These are phyloP conservation scores for Discostella stelligera DNA, from an alignment of 352 stramenopile species.

Conservation along the genomic window DNA sequence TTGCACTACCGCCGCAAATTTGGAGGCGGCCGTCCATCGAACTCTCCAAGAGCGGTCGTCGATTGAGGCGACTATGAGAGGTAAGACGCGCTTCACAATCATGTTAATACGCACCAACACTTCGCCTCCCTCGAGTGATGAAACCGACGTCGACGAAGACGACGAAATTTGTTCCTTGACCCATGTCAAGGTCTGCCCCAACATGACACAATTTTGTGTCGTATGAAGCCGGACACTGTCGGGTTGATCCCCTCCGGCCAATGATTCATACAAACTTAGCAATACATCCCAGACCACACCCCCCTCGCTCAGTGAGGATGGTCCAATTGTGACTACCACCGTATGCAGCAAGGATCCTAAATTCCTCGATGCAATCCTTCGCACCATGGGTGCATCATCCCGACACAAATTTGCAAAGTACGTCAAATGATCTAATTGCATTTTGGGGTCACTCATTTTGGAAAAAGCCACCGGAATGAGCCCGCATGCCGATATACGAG, in stretches of 20 bases:
- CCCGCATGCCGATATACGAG: slow-evolving; percentile 82
- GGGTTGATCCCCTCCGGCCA: slow-evolving; percentile 74
- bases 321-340: slow-evolving; percentile 51
- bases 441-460: background rate
- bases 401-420: slow-evolving; percentile 92
- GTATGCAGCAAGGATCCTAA: slow-evolving; percentile 87
- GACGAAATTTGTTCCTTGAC: slow-evolving; percentile 19
- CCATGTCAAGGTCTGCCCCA: slow-evolving; percentile 86
- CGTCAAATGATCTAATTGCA: slow-evolving; percentile 82
- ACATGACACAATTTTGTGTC: slow-evolving; percentile 93
- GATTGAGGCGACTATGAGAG: slow-evolving; percentile 89
- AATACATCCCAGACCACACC: slow-evolving; percentile 52
- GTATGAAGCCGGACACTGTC: slow-evolving; percentile 97
- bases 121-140: background rate
- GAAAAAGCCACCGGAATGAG: slow-evolving; percentile 73
- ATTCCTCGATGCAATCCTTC: slow-evolving; percentile 87
- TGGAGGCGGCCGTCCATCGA: slow-evolving; percentile 95
- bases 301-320: slow-evolving; percentile 31
- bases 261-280: slow-evolving; percentile 69
- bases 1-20: slow-evolving; percentile 91
- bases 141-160: background rate
- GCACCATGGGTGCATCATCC: slow-evolving; percentile 97
- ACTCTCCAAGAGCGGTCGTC: slow-evolving; percentile 97
- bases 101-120: slow-evolving; percentile 24
- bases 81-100: slow-evolving; percentile 86